Evolutionary conservation across 345 rosid species (phyloP), one percentile per base, ranked within the genome.

Genomic region (Eucalyptus leucophloia): DNA sequence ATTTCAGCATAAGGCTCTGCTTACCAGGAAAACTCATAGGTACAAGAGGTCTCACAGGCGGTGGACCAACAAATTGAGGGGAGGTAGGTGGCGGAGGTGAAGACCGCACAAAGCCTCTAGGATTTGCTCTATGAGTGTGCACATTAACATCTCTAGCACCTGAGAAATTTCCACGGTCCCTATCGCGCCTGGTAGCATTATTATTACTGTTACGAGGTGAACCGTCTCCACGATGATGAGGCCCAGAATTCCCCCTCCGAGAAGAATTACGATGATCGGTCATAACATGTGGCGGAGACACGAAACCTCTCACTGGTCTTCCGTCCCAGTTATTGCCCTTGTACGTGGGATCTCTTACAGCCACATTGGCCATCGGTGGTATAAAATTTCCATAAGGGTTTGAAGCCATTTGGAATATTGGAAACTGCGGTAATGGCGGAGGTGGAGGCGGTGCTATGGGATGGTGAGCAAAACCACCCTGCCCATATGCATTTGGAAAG

Each of bases 201-300:
- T 89, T 92, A 90, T 92, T 77, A 77, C 47, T 90, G 82, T 93
- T 44, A 23, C 62, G 93, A 72, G 92, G 91, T 30, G 90, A 86
- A 87, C 94, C 93, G 49, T 93, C 96, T 51, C 95, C 94, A 72
- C 95, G 91, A n/a, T 90, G 90, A 72, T 87, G 95, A 28, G 92
- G 91, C 65, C 95, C 94, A 92, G 90, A 90, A 91, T 91, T 94
- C 87, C 94, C 93, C 82, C 95, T 94, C 51, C 95, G 91, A 12
- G 94, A 89, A 44, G 93, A 89, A 91, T 89, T 92, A 44, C 95
- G 88, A 80, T 91, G 92, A 72, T 93, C 95, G 53, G 90, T 93
- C 32, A 85, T 86, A 32, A 87, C 44, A 88, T 92, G 93, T 15
- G 93, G 91, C 3, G 89, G 97, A 69, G 95, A 89, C 28, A 90